Evolutionary conservation across 177 flowering plant species (phyloP).

Genomic region (Vitis hybrid): DNA sequence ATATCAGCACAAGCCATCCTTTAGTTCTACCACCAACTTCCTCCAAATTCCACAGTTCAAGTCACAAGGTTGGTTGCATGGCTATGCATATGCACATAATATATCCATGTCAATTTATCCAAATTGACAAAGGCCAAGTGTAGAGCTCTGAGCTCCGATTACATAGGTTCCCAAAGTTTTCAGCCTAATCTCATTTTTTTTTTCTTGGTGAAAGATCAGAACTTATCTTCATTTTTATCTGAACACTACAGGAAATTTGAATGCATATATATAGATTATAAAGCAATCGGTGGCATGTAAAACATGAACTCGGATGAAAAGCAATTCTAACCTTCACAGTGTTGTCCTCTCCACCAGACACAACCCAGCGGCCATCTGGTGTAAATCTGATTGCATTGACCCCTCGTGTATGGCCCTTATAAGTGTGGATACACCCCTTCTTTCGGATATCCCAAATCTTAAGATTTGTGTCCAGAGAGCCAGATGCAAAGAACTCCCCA

Average conservation of each 20-base stretch:
- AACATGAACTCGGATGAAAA: constrained; percentile 1
- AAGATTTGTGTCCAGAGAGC: constrained; percentile 94
- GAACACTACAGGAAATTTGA: background rate
- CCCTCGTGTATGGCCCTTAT: constrained; percentile 97
- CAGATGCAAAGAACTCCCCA: constrained; percentile 99
- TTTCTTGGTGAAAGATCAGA: too few species aligned
- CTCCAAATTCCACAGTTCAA: background rate
- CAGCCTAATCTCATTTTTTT: too few species aligned
- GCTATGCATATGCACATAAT: background rate
- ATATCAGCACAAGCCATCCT: background rate
- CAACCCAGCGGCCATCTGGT: constrained; percentile 99
- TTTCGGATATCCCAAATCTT: constrained; percentile 99
- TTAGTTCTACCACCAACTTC: background rate
- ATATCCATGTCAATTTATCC: too few species aligned
- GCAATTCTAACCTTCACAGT: constrained; percentile 69
- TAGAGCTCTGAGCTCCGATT: too few species aligned
- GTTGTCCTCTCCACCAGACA: constrained; percentile 98
- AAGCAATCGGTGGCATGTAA: background rate
- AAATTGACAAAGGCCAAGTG: too few species aligned
- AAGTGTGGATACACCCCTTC: constrained; percentile 95
- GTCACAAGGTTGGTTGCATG: background rate
- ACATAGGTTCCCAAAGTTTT: too few species aligned
- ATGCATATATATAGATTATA: background rate
- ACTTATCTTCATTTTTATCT: background rate
- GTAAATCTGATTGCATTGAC: constrained; percentile 93